These are phyloP conservation scores for Phylloporus rhodoxanthus DNA, from an alignment of 768 basidiomycete genomes.

Conservation along the genomic window DNA sequence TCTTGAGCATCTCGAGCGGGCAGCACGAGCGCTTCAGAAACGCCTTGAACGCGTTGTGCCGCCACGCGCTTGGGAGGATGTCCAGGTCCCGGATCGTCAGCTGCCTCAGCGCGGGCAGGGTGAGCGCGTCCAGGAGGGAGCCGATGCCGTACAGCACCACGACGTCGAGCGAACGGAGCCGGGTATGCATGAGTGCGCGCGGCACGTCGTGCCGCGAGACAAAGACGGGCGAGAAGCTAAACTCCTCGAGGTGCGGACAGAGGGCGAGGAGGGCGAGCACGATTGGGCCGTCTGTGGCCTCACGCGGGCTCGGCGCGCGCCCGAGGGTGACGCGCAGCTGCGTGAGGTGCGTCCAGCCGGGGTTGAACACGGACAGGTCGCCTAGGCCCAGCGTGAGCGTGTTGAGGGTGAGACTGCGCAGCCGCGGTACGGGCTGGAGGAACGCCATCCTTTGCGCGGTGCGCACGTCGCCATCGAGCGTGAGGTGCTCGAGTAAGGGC, in stretches of 20 bases:
- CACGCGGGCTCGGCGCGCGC: not conserved
- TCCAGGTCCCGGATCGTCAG: slow-evolving; percentile 14
- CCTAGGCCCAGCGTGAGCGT: not conserved
- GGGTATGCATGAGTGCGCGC: slow-evolving; percentile 9
- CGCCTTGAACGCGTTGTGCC: slow-evolving; percentile 7
- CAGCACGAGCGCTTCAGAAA: slow-evolving; percentile 20
- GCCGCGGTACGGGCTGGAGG: not conserved
- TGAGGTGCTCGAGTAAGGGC: slow-evolving; percentile 16
- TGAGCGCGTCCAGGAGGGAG: slow-evolving; percentile 10
- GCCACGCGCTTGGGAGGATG: slow-evolving; percentile 14
- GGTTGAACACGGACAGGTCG: slow-evolving; percentile 6
- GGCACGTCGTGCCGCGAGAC: not conserved
- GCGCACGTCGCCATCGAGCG: slow-evolving; percentile 9
- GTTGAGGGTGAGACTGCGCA: slow-evolving; percentile 13
- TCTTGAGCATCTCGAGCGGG: slow-evolving; percentile 15
- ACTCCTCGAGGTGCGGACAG: slow-evolving; percentile 17
- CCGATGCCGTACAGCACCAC: slow-evolving; percentile 1
- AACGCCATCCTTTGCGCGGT: slow-evolving; percentile 5
- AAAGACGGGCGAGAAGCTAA: slow-evolving; percentile 6
- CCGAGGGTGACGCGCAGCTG: slow-evolving; percentile 6
- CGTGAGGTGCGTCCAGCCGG: slow-evolving; percentile 15
- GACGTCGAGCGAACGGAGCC: slow-evolving; percentile 11
- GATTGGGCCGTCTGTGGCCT: not conserved
- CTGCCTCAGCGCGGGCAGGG: slow-evolving; percentile 9
- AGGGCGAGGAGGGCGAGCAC: slow-evolving; percentile 13